A percentile compares a stretch with the other conserved stretches of the same genome.
Evolutionary conservation across 2,329 filamentous ascomycete species (phyloP).

Genomic region (Botryotinia calthae): DNA sequence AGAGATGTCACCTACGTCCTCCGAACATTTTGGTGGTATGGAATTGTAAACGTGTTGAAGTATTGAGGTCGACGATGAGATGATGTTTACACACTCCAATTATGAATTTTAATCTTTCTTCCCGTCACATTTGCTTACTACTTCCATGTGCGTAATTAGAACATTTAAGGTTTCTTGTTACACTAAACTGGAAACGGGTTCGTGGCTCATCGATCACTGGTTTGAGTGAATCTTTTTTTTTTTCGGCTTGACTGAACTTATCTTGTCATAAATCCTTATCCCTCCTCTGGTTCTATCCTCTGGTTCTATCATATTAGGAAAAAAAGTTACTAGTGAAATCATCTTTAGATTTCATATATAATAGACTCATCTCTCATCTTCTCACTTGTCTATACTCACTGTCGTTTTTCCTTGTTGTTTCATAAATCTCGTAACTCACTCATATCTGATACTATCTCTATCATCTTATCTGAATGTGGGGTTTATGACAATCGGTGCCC

Average conservation of each 20-base stretch:
- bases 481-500: neutral
- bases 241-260: neutral
- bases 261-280: slow-evolving; percentile 3
- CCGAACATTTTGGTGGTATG: slow-evolving; percentile 54
- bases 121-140: slow-evolving; percentile 1
- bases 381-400: neutral
- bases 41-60: slow-evolving; percentile 7
- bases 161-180: neutral
- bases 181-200: slow-evolving; percentile 5
- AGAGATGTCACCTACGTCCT: slow-evolving; percentile 51
- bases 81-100: slow-evolving; percentile 13
- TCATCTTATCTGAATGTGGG: slow-evolving; percentile 13
- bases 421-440: neutral
- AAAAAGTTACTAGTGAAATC: neutral
- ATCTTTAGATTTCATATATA: neutral
- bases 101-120: slow-evolving; percentile 14
- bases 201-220: neutral
- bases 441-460: neutral
- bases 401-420: neutral
- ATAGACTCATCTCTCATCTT: neutral
- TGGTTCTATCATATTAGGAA: neutral
- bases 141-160: neutral
- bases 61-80: slow-evolving; percentile 5
- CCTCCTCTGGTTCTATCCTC: neutral
- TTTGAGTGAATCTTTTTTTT: neutral